Conservation (phyloP, 2,329 filamentous ascomycete species). For the Neophaeococcomyces mojaviensis region DNA sequence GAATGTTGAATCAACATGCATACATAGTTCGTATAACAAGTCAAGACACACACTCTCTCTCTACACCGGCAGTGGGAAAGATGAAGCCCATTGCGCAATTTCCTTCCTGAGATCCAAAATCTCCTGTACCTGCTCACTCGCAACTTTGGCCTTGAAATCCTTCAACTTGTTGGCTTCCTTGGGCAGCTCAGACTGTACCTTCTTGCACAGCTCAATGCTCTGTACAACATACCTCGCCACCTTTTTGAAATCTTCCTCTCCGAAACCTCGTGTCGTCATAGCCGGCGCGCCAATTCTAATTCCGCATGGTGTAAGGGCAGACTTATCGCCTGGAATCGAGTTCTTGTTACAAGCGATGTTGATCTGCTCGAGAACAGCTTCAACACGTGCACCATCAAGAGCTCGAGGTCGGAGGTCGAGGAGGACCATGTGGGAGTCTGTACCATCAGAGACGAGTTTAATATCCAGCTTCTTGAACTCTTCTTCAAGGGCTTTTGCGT, state of each 20-base stretch:
- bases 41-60: too few relatives aligned
- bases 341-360: conserved; percentile 99
- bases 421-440: conserved; percentile 95
- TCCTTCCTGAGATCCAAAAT: conserved; percentile 83
- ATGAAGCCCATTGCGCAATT: conserved; percentile 76
- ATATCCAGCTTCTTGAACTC: conserved; percentile 67
- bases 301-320: conserved; percentile 85
- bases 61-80: conserved; percentile 83
- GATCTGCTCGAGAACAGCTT: conserved; percentile 82
- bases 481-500: conserved; percentile 83
- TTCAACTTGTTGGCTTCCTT: conserved; percentile 99
- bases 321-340: conserved; percentile 91
- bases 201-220: conserved; percentile 74
- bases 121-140: conserved; percentile 66
- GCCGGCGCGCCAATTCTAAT: conserved; percentile 91
- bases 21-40: not conserved
- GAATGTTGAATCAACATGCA: too few relatives aligned
- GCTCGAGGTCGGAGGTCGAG: conserved; percentile 80
- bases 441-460: conserved; percentile 90
- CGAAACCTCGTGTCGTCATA: conserved; percentile 95
- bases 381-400: conserved; percentile 86
- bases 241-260: conserved; percentile 75
- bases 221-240: conserved; percentile 82
- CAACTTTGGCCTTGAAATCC: conserved; percentile 95
- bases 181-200: conserved; percentile 73